These are phyloP conservation scores for Pleurotus ostreatus DNA, from an alignment of 768 basidiomycete genomes.

Conservation along the genomic window DNA sequence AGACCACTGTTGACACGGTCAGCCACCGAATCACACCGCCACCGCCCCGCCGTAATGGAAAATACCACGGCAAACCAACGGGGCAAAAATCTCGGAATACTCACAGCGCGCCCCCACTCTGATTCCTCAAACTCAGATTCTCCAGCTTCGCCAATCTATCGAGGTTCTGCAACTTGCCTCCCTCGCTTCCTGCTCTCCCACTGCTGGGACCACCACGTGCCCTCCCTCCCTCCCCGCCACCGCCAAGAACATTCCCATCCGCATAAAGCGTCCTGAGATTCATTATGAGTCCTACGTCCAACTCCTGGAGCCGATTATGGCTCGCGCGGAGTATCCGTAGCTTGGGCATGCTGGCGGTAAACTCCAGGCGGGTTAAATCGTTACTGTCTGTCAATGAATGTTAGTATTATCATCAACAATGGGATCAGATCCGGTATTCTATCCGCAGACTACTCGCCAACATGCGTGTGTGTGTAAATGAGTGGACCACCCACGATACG, in stretches of 20 bases:
- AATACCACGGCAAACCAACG: not conserved
- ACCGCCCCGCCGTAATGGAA: slow-evolving; percentile 1
- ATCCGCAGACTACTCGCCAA: no score
- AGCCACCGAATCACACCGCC: not conserved
- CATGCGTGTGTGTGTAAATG: no score
- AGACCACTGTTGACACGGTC: slow-evolving; percentile 28
- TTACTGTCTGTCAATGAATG: slow-evolving; percentile 55
- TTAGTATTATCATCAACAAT: not conserved
- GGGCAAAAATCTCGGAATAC: slow-evolving; percentile 24
- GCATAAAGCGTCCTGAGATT: slow-evolving; percentile 88
- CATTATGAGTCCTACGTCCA: slow-evolving; percentile 61
- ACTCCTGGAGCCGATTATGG: slow-evolving; percentile 67
- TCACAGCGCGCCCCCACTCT: slow-evolving; percentile 72
- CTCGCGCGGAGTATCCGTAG: slow-evolving; percentile 84
- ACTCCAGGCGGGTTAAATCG: slow-evolving; percentile 48
- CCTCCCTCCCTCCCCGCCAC: slow-evolving; percentile 6
- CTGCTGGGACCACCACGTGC: no score
- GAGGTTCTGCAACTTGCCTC: slow-evolving; percentile 36
- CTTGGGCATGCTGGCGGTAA: slow-evolving; percentile 54
- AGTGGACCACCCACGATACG: no score
- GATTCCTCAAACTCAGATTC: slow-evolving; percentile 89
- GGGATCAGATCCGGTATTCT: no score
- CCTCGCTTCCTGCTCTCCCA: no score
- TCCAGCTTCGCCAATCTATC: slow-evolving; percentile 70
- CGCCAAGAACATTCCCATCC: slow-evolving; percentile 72